These are phyloP conservation scores for Sordariomycetes sp. DNA, from an alignment of 2,329 filamentous ascomycete genomes.

Conservation along the genomic window DNA sequence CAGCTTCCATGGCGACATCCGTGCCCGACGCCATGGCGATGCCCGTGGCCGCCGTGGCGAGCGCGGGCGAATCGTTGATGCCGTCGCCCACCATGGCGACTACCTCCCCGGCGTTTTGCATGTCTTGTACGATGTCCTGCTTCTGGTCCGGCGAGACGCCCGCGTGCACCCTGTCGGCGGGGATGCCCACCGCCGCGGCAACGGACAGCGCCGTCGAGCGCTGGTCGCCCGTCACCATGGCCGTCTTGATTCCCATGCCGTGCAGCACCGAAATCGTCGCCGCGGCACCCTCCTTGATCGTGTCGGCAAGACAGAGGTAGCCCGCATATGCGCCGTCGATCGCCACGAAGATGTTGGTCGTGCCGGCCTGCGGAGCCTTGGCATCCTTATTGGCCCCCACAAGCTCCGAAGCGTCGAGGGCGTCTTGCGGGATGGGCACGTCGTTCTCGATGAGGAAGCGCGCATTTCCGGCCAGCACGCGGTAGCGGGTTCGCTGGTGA, in stretches of 20 bases:
- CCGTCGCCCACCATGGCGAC: conserved; percentile 98
- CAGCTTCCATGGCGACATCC: conserved; percentile 95
- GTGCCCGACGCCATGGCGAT: conserved; percentile 90
- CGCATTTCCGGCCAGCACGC: conserved; percentile 75
- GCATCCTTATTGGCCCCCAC: conserved; percentile 36
- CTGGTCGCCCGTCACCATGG: conserved; percentile 92
- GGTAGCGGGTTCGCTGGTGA: conserved; percentile 56
- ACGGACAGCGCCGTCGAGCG: conserved; percentile 74
- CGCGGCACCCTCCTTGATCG: conserved; percentile 77
- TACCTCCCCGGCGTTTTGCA: conserved; percentile 64
- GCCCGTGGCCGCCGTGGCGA: conserved; percentile 85
- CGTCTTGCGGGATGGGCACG: conserved; percentile 53
- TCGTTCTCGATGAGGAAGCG: conserved; percentile 62
- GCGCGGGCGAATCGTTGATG: conserved; percentile 94
- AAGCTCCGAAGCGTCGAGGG: conserved; percentile 49
- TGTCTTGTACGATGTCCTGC: conserved; percentile 67
- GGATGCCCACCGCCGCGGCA: conserved; percentile 72
- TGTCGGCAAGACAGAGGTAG: conserved; percentile 75
- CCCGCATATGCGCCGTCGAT: conserved; percentile 76
- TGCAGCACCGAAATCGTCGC: conserved; percentile 74
- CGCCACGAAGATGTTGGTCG: conserved; percentile 84
- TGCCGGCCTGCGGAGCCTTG: conserved; percentile 45
- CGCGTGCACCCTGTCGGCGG: conserved; percentile 64
- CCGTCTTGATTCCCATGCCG: conserved; percentile 74
- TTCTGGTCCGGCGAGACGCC: conserved; percentile 90